Evolutionary conservation across 345 rosid species (phyloP), one percentile per base, ranked within the genome.

Genomic region (Syzygium aromaticum): DNA sequence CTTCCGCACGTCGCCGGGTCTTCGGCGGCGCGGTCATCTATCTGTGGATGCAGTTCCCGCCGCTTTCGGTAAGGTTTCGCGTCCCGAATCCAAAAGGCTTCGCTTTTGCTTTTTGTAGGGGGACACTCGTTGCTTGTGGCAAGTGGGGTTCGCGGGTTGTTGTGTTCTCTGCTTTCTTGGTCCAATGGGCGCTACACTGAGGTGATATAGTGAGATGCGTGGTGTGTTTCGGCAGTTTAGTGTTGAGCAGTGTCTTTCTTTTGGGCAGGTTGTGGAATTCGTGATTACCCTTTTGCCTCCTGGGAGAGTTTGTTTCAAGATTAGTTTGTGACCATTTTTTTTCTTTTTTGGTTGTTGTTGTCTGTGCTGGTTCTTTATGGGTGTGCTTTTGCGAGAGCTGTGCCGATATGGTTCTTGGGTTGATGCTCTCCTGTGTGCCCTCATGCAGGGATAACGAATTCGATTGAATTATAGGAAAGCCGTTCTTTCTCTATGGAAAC

Each of bases 401-500:
- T 67, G 46, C 25, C 14, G 7, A 8, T 67, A 2, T 67, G 43
- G 46, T 67, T 33, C 12, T 33, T 17, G 14, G 49, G 80, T 49
- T 73, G 49, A 73, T 73, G 11, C 49, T 40, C 43, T 73, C 46
- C 19, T 4, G 49, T 19, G 80, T 64, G 80, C 78, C 11, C 78
- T 33, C 25, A 5, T 67, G 78, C 78, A 30, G 78, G 78, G 78
- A 67, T 67, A 67, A 40, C 7, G 12, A 4, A 19, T 33, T 33
- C 1, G 8, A 33, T 73, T 11, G 25, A 19, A 33, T 33, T 9
- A 73, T 33, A 17, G 38, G 19, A 19, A 17, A 11, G 23, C 11
- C 49, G 1, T 2, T 73, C 80, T 73, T 73, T 73, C 80, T 73
- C 27, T 52, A 95, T 95, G 98, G 95, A 94, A 88, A 86, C 92